A percentile compares a stretch with the other conserved stretches of the same genome.
Evolutionary conservation across 2,329 filamentous ascomycete species (phyloP).

Genomic region (Pleoardoris graminearum): DNA sequence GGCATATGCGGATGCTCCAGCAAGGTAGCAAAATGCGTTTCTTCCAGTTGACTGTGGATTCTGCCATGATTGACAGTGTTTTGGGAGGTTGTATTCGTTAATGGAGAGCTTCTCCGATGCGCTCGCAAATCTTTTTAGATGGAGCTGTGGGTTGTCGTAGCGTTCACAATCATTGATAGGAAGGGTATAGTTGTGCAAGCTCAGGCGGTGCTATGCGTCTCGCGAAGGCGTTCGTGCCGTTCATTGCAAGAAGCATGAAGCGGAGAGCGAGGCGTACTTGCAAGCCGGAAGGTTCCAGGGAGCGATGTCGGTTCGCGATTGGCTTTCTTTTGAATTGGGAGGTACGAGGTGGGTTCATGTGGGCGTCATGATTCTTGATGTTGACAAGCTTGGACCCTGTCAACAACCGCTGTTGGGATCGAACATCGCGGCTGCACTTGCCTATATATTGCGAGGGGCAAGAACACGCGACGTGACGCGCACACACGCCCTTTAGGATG

Average conservation of each 20-base stretch:
- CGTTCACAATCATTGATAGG: not conserved
- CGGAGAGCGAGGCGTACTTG: not conserved
- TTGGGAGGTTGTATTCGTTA: not conserved
- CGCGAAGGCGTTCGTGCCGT: not conserved
- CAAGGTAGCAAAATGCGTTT: slow-evolving; percentile 46
- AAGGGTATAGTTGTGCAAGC: not conserved
- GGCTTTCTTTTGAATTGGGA: too few species aligned
- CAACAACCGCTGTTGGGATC: too few species aligned
- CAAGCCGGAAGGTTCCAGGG: not conserved
- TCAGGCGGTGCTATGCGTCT: not conserved
- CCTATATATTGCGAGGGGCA: too few species aligned
- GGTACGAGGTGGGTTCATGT: too few species aligned
- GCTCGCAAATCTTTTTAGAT: too few species aligned
- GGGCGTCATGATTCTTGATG: too few species aligned
- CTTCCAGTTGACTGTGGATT: slow-evolving; percentile 36
- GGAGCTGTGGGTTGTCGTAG: not conserved
- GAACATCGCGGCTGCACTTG: too few species aligned
- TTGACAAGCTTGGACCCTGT: too few species aligned
- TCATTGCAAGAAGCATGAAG: not conserved
- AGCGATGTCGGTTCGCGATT: too few species aligned
- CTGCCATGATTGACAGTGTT: slow-evolving; percentile 22
- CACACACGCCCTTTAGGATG: too few species aligned
- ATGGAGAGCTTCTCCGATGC: not conserved
- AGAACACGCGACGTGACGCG: too few species aligned
- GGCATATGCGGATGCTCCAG: slow-evolving; percentile 39